These are phyloP conservation scores for Salvia splendens DNA, from an alignment of 257 asterid genomes.

Conservation along the genomic window DNA sequence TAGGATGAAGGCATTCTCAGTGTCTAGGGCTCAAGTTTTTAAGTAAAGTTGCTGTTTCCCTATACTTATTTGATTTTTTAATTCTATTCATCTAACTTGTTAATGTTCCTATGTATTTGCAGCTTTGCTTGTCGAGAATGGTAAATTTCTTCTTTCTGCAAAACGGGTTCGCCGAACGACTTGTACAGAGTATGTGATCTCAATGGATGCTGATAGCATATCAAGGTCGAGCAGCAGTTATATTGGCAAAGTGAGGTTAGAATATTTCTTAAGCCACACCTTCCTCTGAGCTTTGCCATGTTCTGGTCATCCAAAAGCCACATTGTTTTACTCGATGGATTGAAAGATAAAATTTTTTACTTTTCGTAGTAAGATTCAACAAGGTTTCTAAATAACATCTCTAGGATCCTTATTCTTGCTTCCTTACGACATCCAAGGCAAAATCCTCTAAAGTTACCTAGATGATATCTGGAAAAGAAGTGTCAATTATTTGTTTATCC, in stretches of 20 bases:
- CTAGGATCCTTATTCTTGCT: background rate
- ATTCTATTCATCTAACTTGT: constrained; percentile 11
- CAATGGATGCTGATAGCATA: constrained; percentile 71
- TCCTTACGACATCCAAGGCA: background rate
- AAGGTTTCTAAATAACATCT: background rate
- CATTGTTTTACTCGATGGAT: background rate
- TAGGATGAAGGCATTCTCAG: background rate
- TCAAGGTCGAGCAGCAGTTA: constrained; percentile 72
- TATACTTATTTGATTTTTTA: constrained; percentile 1
- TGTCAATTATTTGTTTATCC: background rate
- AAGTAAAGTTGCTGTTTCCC: background rate
- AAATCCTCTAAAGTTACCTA: background rate
- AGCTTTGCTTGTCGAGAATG: constrained; percentile 85
- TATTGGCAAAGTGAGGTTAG: constrained; percentile 81
- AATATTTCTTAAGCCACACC: background rate
- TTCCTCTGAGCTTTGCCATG: background rate
- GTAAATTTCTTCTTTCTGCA: constrained; percentile 89
- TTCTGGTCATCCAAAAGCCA: background rate
- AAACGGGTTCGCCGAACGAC: constrained; percentile 75
- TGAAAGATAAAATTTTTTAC: background rate
- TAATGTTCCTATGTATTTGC: constrained; percentile 25
- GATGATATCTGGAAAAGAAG: background rate
- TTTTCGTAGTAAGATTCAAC: background rate
- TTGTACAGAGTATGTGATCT: constrained; percentile 81
- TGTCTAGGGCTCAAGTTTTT: background rate